Conservation (phyloP, 805 yeast genomes). For the Lipomyces mesembrius region DNA sequence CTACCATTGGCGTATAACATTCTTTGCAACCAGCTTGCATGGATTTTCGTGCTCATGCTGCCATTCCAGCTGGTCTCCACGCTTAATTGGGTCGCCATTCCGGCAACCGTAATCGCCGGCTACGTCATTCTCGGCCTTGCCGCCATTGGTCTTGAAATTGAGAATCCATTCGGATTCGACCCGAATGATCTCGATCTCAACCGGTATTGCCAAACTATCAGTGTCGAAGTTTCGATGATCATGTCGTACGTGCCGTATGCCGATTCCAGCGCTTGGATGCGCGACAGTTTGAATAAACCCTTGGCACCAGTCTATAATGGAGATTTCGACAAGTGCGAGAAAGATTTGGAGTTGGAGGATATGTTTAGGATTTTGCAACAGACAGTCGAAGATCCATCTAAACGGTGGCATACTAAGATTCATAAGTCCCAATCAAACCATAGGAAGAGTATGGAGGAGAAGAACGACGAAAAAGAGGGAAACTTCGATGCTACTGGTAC, state of each 20-base stretch:
- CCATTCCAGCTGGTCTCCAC: slow-evolving; percentile 35
- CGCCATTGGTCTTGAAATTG: slow-evolving; percentile 37
- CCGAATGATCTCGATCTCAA: slow-evolving; percentile 37
- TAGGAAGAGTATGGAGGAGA: background rate
- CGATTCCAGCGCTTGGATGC: slow-evolving; percentile 31
- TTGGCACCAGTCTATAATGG: slow-evolving; percentile 35
- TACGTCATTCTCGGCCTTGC: slow-evolving; percentile 37
- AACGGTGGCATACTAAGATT: slow-evolving; percentile 14
- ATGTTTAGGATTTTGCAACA: slow-evolving; percentile 29
- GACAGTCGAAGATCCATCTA: slow-evolving; percentile 33
- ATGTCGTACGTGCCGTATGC: slow-evolving; percentile 32
- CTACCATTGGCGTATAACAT: slow-evolving; percentile 37
- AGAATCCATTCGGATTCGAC: slow-evolving; percentile 37
- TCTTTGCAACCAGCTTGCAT: slow-evolving; percentile 34
- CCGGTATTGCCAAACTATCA: slow-evolving; percentile 32
- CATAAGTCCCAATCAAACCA: background rate
- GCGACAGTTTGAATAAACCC: slow-evolving; percentile 22
- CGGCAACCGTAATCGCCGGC: slow-evolving; percentile 34
- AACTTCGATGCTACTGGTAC: background rate
- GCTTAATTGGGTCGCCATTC: slow-evolving; percentile 36
- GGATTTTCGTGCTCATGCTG: slow-evolving; percentile 36
- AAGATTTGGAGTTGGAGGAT: slow-evolving; percentile 21
- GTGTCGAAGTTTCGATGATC: slow-evolving; percentile 35
- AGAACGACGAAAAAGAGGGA: background rate
- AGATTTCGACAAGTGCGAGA: slow-evolving; percentile 16